These are phyloP conservation scores for Ustilago cynodontis DNA, from an alignment of 1,284 basidiomycete genomes.

Conservation along the genomic window DNA sequence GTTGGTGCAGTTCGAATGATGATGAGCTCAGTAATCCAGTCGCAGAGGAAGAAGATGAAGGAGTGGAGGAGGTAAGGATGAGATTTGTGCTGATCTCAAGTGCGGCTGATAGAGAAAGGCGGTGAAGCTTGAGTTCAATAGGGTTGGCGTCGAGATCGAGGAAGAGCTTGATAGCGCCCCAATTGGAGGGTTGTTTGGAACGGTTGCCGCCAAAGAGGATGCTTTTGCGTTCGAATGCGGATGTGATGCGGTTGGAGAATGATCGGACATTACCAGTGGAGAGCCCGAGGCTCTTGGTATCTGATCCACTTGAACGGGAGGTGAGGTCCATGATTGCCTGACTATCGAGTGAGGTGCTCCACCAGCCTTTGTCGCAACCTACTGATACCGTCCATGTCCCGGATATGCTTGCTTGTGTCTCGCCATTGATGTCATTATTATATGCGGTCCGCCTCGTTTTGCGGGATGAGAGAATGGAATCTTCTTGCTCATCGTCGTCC, in stretches of 20 bases:
- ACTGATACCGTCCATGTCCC: conserved; percentile 18
- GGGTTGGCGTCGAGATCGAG: conserved; percentile 17
- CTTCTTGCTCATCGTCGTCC: conserved; percentile 10
- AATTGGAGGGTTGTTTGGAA: neutral
- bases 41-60: neutral
- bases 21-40: neutral
- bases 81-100: conserved; percentile 14
- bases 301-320: neutral
- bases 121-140: conserved; percentile 16
- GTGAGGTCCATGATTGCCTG: neutral
- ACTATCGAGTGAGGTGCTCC: conserved; percentile 9
- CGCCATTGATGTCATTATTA: neutral
- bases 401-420: neutral
- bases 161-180: conserved; percentile 22
- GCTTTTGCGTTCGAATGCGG: conserved; percentile 14
- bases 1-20: conserved; percentile 3
- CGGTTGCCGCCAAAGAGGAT: conserved; percentile 20
- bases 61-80: neutral
- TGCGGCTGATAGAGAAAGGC: conserved; percentile 1
- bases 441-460: conserved; percentile 2
- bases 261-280: neutral
- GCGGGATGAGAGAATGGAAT: neutral
- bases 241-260: conserved; percentile 12
- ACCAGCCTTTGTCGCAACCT: conserved; percentile 30
- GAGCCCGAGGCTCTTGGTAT: neutral